Percentiles rank a stretch among this genome's conserved stretches.
Conservation (phyloP, 208 protist genomes). For the Trypanosoma rangeli region DNA sequence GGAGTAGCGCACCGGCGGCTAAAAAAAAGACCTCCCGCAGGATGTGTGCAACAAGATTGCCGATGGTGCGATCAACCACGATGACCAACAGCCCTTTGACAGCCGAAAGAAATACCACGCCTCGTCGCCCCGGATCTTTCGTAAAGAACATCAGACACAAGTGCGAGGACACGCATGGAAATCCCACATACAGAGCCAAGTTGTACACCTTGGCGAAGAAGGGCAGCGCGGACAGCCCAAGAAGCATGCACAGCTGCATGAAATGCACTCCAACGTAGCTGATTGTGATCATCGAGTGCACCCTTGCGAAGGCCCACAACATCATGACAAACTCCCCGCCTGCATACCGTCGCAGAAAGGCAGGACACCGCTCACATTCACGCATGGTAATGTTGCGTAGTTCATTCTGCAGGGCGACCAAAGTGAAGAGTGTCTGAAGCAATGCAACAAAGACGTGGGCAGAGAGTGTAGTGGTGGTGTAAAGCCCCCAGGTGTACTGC, state of each 20-base stretch:
- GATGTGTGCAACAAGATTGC: constrained; percentile 55
- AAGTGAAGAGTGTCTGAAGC: constrained; percentile 62
- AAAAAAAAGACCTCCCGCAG: constrained; percentile 57
- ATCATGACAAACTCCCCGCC: constrained; percentile 32
- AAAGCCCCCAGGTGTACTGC: constrained; percentile 20
- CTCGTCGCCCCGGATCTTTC: constrained; percentile 17
- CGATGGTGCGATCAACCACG: constrained; percentile 62
- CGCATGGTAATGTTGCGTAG: constrained; percentile 37
- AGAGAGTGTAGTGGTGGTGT: constrained; percentile 63
- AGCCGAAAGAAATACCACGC: constrained; percentile 31
- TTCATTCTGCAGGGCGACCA: constrained; percentile 70
- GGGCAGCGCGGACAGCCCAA: constrained; percentile 71
- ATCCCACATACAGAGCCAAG: constrained; percentile 51
- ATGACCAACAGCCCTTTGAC: constrained; percentile 34
- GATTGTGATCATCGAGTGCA: constrained; percentile 43
- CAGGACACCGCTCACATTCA: constrained; percentile 16
- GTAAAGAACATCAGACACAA: constrained; percentile 67
- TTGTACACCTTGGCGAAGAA: constrained; percentile 65
- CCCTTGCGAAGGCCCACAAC: constrained; percentile 43
- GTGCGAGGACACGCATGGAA: constrained; percentile 72
- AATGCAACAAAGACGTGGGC: constrained; percentile 55
- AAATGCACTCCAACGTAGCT: constrained; percentile 61
- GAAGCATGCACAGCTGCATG: constrained; percentile 39
- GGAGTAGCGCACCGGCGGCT: constrained; percentile 28
- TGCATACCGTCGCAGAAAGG: constrained; percentile 28